Base-by-base conservation (phyloP, 2,329 filamentous ascomycete species). In the Trichoderma polysporum region DNA sequence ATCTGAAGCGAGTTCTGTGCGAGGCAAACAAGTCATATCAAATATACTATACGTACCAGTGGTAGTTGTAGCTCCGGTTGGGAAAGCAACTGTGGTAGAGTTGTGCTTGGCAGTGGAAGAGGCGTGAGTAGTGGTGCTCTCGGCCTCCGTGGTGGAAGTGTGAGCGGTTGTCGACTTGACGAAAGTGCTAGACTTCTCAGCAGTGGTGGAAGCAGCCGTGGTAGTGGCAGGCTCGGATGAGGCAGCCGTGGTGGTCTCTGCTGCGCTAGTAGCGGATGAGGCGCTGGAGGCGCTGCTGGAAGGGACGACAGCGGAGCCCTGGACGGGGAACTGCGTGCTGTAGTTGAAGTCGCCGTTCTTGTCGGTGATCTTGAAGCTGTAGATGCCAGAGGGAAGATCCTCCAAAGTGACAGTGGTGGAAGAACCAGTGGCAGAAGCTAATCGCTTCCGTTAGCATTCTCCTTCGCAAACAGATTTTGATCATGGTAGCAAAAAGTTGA, bases 311-410 rank as follows among this genome's bases (percentile, higher is more conserved):
- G 50, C 53, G 57, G 58, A 69, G 54, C 63, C 58, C 57, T 63
- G 29, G 67, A 35, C 50, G 39, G 37, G 9, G 69, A 78, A 79
- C 70, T 76, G 73, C 2, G 22, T 8, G 70, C 73, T 75, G 73
- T 76, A 79, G 76, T 79, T 79, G 69, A 41, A 12, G 13, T 73
- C 67, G 31, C 69, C 69, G 15, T 68, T 60, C 69, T 75, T 75
- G 71, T 75, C 69, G 47, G 58, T 68, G 70, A 79, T 78, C 70
- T 75, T 74, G 72, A 79, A 77, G 72, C 70, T 73, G 74, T 79
- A 79, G 52, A 66, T 69, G 69, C 73, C 78, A 25, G 74, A 69
- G 60, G 74, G 73, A 5, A 78, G 53, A 60, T 69, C 66, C 17
- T 58, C 31, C 31, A 75, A 74, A 13, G 72, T 78, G 60, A 76